Conservation (phyloP, 257 asterid species). For the Scutellaria baicalensis region DNA sequence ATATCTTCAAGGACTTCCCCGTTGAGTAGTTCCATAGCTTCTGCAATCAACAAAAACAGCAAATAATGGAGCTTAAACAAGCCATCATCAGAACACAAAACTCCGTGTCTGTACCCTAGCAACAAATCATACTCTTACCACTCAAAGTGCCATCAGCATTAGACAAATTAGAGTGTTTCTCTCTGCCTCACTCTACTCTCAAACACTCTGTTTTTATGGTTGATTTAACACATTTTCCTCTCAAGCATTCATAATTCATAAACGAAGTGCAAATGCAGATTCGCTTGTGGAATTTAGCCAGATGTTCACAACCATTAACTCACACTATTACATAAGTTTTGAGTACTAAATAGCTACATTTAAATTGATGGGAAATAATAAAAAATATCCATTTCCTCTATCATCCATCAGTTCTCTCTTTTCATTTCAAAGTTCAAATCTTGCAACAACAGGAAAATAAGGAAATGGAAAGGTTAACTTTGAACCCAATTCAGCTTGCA, state of each 20-base stretch:
- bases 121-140: not conserved
- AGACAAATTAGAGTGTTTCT: not conserved
- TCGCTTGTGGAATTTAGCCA: not conserved
- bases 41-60: slow-evolving; percentile 34
- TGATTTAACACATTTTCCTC: not conserved
- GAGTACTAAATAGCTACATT: not conserved
- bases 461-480: not conserved
- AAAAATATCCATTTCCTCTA: too few relatives aligned
- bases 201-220: not conserved
- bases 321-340: not conserved
- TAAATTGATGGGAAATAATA: too few relatives aligned
- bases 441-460: not conserved
- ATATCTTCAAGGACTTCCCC: slow-evolving; percentile 56
- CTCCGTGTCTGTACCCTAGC: not conserved
- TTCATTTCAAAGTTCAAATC: not conserved
- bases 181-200: not conserved
- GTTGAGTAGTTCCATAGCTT: slow-evolving; percentile 73
- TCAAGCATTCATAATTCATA: not conserved
- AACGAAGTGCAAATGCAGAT: not conserved
- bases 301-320: not conserved
- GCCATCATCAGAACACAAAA: not conserved
- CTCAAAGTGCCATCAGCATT: not conserved
- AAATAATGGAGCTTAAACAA: not conserved
- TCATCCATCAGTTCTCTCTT: not conserved
- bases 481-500: not conserved